These are phyloP conservation scores for Quercus rubra DNA, from an alignment of 306 rosid species.

Conservation along the genomic window DNA sequence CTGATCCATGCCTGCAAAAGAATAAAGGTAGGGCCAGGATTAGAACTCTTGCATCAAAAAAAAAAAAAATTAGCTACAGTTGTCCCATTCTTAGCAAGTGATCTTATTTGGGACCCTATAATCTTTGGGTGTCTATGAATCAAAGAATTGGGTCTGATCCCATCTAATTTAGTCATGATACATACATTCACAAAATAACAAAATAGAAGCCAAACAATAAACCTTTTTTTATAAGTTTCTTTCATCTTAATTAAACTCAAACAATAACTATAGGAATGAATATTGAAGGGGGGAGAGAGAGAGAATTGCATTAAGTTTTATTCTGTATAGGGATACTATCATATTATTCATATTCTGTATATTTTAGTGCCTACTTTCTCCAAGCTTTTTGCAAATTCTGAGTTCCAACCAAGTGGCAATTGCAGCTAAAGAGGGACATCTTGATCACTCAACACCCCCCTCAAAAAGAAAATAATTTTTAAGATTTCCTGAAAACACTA, in stretches of 20 bases:
- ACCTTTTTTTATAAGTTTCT: too few relatives aligned
- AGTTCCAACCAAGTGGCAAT: not conserved
- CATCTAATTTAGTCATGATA: not conserved
- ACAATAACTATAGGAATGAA: not conserved
- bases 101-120: not conserved
- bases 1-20: slow-evolving; percentile 59
- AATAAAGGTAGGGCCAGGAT: slow-evolving; percentile 5
- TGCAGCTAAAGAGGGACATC: not conserved
- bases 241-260: not conserved
- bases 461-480: not conserved
- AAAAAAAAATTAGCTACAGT: not conserved
- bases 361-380: too few relatives aligned
- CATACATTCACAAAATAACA: not conserved
- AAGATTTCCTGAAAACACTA: too few relatives aligned
- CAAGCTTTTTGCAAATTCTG: not conserved
- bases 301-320: not conserved
- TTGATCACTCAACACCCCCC: not conserved
- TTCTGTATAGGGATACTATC: not conserved
- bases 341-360: not conserved
- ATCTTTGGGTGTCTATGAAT: not conserved
- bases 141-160: not conserved
- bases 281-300: too few relatives aligned
- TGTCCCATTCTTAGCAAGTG: not conserved
- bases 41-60: slow-evolving; percentile 23
- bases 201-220: too few relatives aligned